These are phyloP conservation scores for Nakaseomyces delphensis DNA, from an alignment of 1,139 yeast species.

Conservation along the genomic window DNA sequence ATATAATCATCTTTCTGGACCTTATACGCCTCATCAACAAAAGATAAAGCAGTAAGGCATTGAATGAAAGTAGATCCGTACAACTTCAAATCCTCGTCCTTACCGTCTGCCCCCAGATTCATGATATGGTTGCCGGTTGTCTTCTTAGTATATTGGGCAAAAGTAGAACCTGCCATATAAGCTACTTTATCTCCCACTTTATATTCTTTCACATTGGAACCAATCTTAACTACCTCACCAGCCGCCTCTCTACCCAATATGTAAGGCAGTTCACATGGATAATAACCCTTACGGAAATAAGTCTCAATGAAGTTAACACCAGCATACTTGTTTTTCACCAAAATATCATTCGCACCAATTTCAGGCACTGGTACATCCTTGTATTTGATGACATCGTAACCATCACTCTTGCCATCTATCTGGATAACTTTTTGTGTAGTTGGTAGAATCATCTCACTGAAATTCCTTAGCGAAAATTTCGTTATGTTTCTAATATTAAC, in stretches of 20 bases:
- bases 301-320: conserved; percentile 80
- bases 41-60: conserved; percentile 71
- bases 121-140: conserved; percentile 34
- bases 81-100: conserved; percentile 41
- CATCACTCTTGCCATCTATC: conserved; percentile 46
- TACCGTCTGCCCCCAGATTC: conserved; percentile 42
- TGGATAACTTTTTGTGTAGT: conserved; percentile 49
- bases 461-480: background rate
- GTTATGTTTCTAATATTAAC: background rate
- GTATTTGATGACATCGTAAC: conserved; percentile 43
- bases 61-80: conserved; percentile 60
- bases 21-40: conserved; percentile 54
- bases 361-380: conserved; percentile 51
- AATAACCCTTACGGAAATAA: conserved; percentile 72
- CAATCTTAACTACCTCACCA: conserved; percentile 65
- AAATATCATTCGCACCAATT: conserved; percentile 45
- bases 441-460: conserved; percentile 35
- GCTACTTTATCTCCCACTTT: conserved; percentile 68
- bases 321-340: conserved; percentile 61
- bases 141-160: conserved; percentile 63
- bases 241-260: conserved; percentile 78
- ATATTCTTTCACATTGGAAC: conserved; percentile 47
- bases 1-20: conserved; percentile 62
- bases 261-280: conserved; percentile 52
- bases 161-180: conserved; percentile 44